phyloP scores from a whole-genome alignment of 306 rosid species.

The Myrica gale region DNA sequence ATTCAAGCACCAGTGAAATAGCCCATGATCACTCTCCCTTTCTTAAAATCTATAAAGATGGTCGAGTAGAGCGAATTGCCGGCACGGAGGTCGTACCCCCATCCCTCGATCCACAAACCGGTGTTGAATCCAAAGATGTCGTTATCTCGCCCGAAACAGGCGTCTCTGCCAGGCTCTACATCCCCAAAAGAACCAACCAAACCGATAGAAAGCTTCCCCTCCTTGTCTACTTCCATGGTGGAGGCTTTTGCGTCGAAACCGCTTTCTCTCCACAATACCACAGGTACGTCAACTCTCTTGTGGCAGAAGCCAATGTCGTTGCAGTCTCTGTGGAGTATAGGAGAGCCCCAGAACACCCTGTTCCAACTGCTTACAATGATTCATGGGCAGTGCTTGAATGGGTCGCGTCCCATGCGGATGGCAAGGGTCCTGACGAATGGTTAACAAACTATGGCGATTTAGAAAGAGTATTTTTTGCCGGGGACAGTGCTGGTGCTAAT shows the following conservation, averaged over 20 bases:
- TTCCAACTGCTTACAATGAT: constrained; percentile 60
- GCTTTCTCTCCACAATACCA: constrained; percentile 57
- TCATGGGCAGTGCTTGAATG: constrained; percentile 59
- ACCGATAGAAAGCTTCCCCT: constrained; percentile 54
- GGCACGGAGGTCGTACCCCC: constrained; percentile 46
- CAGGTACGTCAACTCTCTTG: constrained; percentile 35
- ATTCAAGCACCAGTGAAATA: constrained; percentile 3
- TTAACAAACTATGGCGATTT: constrained; percentile 47
- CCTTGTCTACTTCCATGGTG: constrained; percentile 65
- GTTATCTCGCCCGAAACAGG: constrained; percentile 47
- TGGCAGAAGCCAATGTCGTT: constrained; percentile 39
- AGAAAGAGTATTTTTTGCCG: constrained; percentile 44
- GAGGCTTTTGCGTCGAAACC: constrained; percentile 60
- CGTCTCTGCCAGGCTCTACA: constrained; percentile 54
- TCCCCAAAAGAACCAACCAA: constrained; percentile 34
- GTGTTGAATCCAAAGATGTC: constrained; percentile 61
- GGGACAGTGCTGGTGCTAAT: constrained; percentile 79
- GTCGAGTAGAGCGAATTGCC: constrained; percentile 42
- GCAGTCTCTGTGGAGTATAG: constrained; percentile 69
- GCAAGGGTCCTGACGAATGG: constrained; percentile 32
- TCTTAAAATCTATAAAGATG: constrained; percentile 61
- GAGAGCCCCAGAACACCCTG: constrained; percentile 65
- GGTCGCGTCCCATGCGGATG: constrained; percentile 47
- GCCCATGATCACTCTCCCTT: constrained; percentile 48
- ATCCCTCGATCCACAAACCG: constrained; percentile 39